Base-by-base conservation (phyloP, 2,329 filamentous ascomycete species). In the Phoma herbarum region DNA sequence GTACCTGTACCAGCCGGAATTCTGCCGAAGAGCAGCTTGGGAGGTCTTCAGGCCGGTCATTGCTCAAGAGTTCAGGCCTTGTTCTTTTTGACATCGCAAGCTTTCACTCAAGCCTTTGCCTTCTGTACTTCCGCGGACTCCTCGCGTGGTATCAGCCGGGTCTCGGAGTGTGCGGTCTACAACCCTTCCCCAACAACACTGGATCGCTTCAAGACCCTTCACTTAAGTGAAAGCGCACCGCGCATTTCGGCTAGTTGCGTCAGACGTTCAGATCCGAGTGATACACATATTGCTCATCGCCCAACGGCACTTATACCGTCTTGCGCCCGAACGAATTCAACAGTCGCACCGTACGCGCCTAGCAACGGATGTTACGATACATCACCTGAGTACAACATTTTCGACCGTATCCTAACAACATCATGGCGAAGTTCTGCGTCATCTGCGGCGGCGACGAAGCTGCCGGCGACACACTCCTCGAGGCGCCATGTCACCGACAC, bases 391-490 rank as follows among this genome's bases (percentile, higher is more conserved):
- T 25, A 14, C 20, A 35, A 16, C 26, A 35, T 2, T 8, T 18
- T 12, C 37, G 8, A 4, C 10, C 20, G 20, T 29, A n/a, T 9
- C 9, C 47, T 47, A 33, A 39, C 9, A 61, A 43, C 49, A 52
- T 47, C 11, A 52, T 58, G 55, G 20, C 56, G 4, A 68, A 65
- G 22, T 47, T 50, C 23, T 74, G 69, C 28, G 50, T 71, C 0
- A 65, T 73, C 25, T 74, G 71, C 46, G 63, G 62, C n/a, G 61
- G 64, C 18, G 62, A 67, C 1, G 65, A 68, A 37, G 61, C 37
- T 11, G 60, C 64, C 20, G 61, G 60, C 25, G 55, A 63, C 1
- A 53, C 59, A 3, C 63, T 73, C 18, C 16, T 67, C 12, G 35
- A 61, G 42, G 62, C 69, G 4, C 67, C 69, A 5, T 74, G 71